Evolutionary conservation across 2,329 filamentous ascomycete genomes (phyloP).

Genomic region (Fusarium sp.): DNA sequence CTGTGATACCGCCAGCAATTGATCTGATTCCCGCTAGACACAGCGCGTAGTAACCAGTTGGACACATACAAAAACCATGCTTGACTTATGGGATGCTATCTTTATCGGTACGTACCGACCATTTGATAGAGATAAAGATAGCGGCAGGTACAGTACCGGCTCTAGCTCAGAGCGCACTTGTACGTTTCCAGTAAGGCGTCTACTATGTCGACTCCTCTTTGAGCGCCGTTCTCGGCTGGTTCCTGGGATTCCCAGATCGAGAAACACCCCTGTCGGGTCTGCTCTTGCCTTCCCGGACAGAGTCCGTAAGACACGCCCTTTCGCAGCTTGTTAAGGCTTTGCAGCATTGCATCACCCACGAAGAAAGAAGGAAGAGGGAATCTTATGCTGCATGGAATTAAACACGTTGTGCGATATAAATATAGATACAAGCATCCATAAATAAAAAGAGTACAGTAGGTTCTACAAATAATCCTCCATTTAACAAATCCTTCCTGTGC

Average conservation of each 20-base stretch:
- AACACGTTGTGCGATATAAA: background rate
- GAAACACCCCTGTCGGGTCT: conserved; percentile 5
- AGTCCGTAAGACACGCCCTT: conserved; percentile 31
- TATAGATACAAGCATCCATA: background rate
- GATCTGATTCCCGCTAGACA: conserved; percentile 18
- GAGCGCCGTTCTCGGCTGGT: conserved; percentile 38
- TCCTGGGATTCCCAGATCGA: conserved; percentile 36
- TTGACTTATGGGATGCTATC: conserved; percentile 16
- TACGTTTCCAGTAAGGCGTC: conserved; percentile 8
- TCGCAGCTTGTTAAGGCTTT: conserved; percentile 1
- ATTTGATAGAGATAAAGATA: conserved; percentile 41
- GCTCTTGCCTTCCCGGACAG: conserved; percentile 26
- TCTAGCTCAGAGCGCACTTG: conserved; percentile 13
- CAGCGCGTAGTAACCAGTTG: conserved; percentile 41
- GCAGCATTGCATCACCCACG: background rate
- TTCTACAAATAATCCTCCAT: background rate
- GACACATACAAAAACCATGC: conserved; percentile 42
- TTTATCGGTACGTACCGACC: conserved; percentile 44
- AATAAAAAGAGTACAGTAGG: background rate
- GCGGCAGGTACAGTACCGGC: conserved; percentile 36
- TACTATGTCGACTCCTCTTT: conserved; percentile 32
- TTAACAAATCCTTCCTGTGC: background rate
- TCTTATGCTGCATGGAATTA: background rate
- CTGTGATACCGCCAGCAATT: conserved; percentile 28
- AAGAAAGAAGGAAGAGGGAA: background rate